Evolutionary conservation across 2,329 filamentous ascomycete genomes (phyloP), one percentile per base, ranked within the genome.

Genomic region (Didymella lethalis): DNA sequence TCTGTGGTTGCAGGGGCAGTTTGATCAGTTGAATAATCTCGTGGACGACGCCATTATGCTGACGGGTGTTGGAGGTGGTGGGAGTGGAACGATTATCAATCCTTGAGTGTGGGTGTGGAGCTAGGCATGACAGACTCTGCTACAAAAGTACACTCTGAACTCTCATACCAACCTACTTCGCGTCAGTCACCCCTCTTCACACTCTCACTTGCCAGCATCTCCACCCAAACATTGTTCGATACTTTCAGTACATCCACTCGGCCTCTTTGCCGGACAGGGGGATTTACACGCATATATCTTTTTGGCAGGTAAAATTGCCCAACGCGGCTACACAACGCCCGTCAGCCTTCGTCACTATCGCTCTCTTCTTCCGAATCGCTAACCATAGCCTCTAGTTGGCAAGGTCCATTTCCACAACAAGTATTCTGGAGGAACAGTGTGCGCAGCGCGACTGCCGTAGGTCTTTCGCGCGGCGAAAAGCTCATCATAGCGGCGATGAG

Each of bases 1-100:
- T 56, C 59, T 68, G 57, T 74, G 71, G 72, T 54, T 74, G 32
- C 64, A 72, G 16, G 73, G 72, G 7, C 64, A 74, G 48, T 76
- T 71, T 32, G 53, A 74, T 43, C 71, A 75, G 55, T 40, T 75
- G 54, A 75, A 75, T 41, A 67, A 73, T 28, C 48, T 75, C 54
- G 71, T 74, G 2, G 72, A 75, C 47, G 67, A 75, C 38, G 71
- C 70, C 14, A 70, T 74, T n/a, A 73, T 74, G 62, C 51, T 75
- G 26, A 74, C 67, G 1, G 70, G 71, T 25, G 61, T 75, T 7
- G 63, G 64, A 14, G 62, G 16, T 38, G 50, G 57, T 32, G 50
- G 32, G 38, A 54, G 40, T 38, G 59, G 41, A 1, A 48, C 16
- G 16, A 32, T 46, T 7, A 31, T 57, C 45, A 57, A 7, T 1